Percentiles rank a stretch among this genome's conserved stretches.
phyloP scores from a whole-genome alignment of 805 yeast species.

The Maudiozyma serrabonitensis region DNA sequence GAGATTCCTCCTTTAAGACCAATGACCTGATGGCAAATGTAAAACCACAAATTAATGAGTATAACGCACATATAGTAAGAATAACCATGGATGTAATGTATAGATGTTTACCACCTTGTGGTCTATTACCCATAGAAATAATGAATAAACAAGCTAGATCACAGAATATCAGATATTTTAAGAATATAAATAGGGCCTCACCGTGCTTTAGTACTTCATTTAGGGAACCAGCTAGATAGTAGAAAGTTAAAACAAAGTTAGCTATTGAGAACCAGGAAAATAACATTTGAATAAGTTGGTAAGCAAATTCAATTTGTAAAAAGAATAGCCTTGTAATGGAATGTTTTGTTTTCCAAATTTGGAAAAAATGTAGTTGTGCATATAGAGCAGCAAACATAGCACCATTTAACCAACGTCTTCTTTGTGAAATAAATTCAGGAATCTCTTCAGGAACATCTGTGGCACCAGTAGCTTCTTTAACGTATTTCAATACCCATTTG shows the following conservation, averaged over 20 bases:
- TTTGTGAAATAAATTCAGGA: constrained; percentile 90
- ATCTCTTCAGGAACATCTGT: constrained; percentile 94
- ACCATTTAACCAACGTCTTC: constrained; percentile 98
- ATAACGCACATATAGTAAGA: constrained; percentile 68
- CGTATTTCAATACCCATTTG: constrained; percentile 86
- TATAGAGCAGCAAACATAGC: constrained; percentile 94
- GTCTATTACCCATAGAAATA: constrained; percentile 93
- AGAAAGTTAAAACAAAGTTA: constrained; percentile 85
- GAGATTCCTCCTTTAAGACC: constrained; percentile 29
- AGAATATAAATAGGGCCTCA: constrained; percentile 67
- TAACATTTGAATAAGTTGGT: constrained; percentile 68
- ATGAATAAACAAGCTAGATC: constrained; percentile 81
- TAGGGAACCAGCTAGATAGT: constrained; percentile 84
- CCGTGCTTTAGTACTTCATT: constrained; percentile 53
- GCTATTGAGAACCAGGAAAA: constrained; percentile 91
- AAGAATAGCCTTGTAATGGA: constrained; percentile 68
- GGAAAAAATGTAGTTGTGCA: constrained; percentile 74
- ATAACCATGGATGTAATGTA: constrained; percentile 65
- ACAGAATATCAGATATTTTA: constrained; percentile 78
- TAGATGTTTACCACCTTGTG: constrained; percentile 84
- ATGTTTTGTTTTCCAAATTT: constrained; percentile 86
- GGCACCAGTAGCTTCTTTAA: constrained; percentile 87
- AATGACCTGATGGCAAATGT: constrained; percentile 61
- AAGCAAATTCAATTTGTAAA: constrained; percentile 79
- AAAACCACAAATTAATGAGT: constrained; percentile 74